phyloP scores from a whole-genome alignment of 2,329 filamentous ascomycete genomes.

The Geosmithia putterillii region DNA sequence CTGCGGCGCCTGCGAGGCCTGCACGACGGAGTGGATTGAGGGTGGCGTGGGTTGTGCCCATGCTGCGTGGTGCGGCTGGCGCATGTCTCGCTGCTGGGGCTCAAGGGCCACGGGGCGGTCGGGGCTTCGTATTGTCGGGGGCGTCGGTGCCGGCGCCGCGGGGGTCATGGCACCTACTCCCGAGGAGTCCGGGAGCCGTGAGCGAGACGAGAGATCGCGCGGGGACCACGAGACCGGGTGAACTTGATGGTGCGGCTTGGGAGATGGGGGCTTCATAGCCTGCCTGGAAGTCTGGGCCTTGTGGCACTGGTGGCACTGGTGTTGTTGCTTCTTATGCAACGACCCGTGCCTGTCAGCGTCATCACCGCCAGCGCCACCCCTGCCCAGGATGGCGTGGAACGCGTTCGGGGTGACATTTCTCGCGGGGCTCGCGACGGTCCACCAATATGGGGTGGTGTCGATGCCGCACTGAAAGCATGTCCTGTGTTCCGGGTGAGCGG shows the following conservation, averaged over 20 bases:
- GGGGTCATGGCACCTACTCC: neutral
- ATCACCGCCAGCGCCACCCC: conserved; percentile 30
- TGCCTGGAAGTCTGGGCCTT: conserved; percentile 43
- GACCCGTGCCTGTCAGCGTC: conserved; percentile 47
- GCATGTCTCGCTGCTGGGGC: conserved; percentile 1
- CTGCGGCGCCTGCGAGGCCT: neutral
- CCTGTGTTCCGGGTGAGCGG: conserved; percentile 32
- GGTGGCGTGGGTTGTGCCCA: conserved; percentile 1
- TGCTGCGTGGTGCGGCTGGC: neutral
- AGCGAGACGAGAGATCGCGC: neutral
- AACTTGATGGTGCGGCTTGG: neutral
- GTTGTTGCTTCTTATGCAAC: conserved; percentile 46
- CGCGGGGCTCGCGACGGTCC: conserved; percentile 39
- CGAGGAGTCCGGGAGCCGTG: neutral
- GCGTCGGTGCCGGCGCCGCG: neutral
- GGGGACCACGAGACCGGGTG: neutral
- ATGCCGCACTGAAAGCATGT: conserved; percentile 53
- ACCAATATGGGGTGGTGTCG: conserved; percentile 66
- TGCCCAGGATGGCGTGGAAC: conserved; percentile 1
- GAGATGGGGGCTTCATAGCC: conserved; percentile 1
- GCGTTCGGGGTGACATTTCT: conserved; percentile 30
- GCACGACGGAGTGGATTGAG: neutral
- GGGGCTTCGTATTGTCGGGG: neutral
- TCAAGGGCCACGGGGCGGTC: neutral
- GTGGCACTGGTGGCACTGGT: conserved; percentile 70